Base-by-base conservation (phyloP, 1,284 basidiomycete species). In the Boletus semigastroideus region DNA sequence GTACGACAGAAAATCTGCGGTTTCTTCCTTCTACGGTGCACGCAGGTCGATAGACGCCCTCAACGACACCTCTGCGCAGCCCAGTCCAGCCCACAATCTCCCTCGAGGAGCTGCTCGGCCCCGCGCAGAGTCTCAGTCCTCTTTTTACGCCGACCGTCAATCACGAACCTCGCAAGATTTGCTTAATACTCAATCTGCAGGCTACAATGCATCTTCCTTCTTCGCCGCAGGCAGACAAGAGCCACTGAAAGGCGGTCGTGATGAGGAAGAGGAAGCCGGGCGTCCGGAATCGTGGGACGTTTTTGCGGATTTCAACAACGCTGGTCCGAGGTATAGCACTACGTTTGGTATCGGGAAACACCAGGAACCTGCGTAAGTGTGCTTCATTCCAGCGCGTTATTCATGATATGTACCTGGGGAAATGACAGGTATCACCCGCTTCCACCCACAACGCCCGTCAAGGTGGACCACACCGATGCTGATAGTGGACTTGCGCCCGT, bases 241-340 rank as follows among this genome's bases (percentile, higher is more conserved):
- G 61, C 88, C 88, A 9, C 67, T 90, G 55, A 88, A 87, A 65
- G 85, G 83, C 14, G 84, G 80, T n/a, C 70, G 74, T 46, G 86
- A 88, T 55, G 87, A 89, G 62, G 74, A 76, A 54, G 69, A 71
- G 37, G 70, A 67, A 20, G 65, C 63, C n/a, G 65, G 59, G 30
- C 63, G 65, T 52, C 66, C 67, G 33, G 84, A 84, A 40, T 80
- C 74, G 28, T 94, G 90, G 80, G 89, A 95, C 64, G 84, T 95
- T 34, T 91, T 86, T 65, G 90, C 92, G 10, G 92, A 95, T 72
- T 95, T 95, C 70, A 94, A 95, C 74, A 94, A 94, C 59, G 68
- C 80, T 5, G 92, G 92, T 1, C 92, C 91, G 19, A 76, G 79
- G 57, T 94, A 94, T 68, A 87, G 87, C 61, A 69, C 74, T 41